Percentiles rank a stretch among this genome's conserved stretches.
Evolutionary conservation across 495 filamentous ascomycete genomes (phyloP).

Genomic region (Hypoxylon perforatum): DNA sequence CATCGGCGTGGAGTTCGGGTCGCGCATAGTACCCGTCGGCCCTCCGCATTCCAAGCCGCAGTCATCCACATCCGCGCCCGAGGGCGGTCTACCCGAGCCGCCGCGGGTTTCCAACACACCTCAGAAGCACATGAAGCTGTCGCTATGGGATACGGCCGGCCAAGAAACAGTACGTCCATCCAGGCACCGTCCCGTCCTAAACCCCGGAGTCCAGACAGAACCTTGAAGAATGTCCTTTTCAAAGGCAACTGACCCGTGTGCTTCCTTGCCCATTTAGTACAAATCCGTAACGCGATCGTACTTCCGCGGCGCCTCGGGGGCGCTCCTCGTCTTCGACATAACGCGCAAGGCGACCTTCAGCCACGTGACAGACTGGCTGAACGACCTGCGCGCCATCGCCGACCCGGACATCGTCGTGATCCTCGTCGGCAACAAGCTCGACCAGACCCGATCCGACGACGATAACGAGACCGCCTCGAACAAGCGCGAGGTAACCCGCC

Average conservation of each 20-base stretch:
- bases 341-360: constrained; percentile 84
- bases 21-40: constrained; percentile 90
- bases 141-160: constrained; percentile 94
- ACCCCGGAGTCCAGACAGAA: too few relatives aligned
- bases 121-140: constrained; percentile 81
- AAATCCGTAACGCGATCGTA: constrained; percentile 95
- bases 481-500: constrained; percentile 77
- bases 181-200: too few relatives aligned
- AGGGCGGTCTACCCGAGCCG: constrained; percentile 53
- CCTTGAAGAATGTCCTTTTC: too few relatives aligned
- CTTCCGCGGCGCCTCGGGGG: constrained; percentile 92
- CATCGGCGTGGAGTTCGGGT: constrained; percentile 97
- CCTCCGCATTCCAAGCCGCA: constrained; percentile 68
- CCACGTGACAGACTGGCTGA: constrained; percentile 88
- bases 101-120: constrained; percentile 41
- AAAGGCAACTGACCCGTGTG: constrained; percentile 4
- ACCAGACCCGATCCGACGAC: constrained; percentile 67
- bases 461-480: constrained; percentile 66
- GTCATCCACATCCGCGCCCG: constrained; percentile 43
- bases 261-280: constrained; percentile 55
- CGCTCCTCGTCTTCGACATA: constrained; percentile 95
- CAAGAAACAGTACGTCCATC: constrained; percentile 76
- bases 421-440: constrained; percentile 93
- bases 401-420: constrained; percentile 94
- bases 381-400: constrained; percentile 90